phyloP scores from a whole-genome alignment of 2,329 filamentous ascomycete species.

The Knoxdaviesia proteae region DNA sequence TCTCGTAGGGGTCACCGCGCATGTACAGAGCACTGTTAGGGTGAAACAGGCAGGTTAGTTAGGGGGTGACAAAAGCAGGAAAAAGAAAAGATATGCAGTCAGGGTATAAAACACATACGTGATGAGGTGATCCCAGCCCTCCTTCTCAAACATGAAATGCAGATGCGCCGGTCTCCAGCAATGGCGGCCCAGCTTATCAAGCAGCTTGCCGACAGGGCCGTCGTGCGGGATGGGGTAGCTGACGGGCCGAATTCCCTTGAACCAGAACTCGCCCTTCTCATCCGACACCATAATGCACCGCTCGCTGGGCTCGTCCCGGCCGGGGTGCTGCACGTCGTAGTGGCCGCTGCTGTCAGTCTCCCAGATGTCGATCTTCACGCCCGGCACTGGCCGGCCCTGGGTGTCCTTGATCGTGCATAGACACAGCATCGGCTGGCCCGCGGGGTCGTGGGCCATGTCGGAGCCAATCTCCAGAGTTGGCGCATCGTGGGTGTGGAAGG shows the following conservation, averaged over 20 bases:
- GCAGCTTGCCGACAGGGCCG: conserved; percentile 57
- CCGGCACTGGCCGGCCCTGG: conserved; percentile 33
- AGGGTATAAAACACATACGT: conserved; percentile 37
- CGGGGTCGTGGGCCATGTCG: conserved; percentile 39
- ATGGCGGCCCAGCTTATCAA: conserved; percentile 48
- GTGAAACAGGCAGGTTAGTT: neutral
- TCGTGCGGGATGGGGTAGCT: conserved; percentile 72
- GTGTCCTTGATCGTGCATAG: conserved; percentile 46
- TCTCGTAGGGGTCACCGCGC: conserved; percentile 61
- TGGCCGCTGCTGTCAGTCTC: conserved; percentile 55
- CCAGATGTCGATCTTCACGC: conserved; percentile 56
- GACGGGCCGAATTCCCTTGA: conserved; percentile 66
- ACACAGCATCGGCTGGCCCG: conserved; percentile 45
- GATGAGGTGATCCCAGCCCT: conserved; percentile 58
- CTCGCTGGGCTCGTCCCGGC: conserved; percentile 20
- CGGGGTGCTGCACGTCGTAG: conserved; percentile 55
- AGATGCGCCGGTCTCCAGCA: conserved; percentile 59
- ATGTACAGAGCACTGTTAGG: conserved; percentile 48
- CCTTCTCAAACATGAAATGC: conserved; percentile 78
- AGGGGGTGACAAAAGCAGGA: neutral
- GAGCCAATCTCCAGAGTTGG: conserved; percentile 27
- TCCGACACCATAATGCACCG: conserved; percentile 11
- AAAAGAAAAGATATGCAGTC: neutral
- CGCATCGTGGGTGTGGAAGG: conserved; percentile 62
- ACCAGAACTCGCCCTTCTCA: conserved; percentile 41